Base-by-base conservation (phyloP, 164 flowering plant species). In the Dillenia turbinata region DNA sequence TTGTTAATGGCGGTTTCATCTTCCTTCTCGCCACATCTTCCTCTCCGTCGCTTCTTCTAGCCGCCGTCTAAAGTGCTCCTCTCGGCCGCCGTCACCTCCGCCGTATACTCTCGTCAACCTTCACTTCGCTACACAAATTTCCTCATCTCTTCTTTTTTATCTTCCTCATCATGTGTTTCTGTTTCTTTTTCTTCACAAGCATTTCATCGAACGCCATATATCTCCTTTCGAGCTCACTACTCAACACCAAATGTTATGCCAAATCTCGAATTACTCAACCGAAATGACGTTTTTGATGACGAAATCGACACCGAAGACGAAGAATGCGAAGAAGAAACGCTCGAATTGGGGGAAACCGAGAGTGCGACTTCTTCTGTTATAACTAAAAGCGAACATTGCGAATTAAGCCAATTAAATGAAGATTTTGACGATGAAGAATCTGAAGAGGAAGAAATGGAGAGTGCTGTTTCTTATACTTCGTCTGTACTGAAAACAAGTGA, bases 401-500 rank as follows among this genome's bases (percentile, higher is more conserved):
- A 33, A 33, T 33, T 33, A 4, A 33, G 4, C 40, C 7, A 33
- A 33, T 7, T 33, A 33, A 33, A 33, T 33, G 40, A 33, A 33
- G 40, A 33, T 33, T 33, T 33, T 33, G 40, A 33, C 40, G 40
- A 33, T 6, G 44, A 49, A 53, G 17, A 46, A 65, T 1, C 1
- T 10, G 22, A 17, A 64, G 63, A 17, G 33, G 49, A 56, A 56
- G 69, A 52, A 10, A 2, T 10, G 8, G 52, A 50, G 15, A 5
- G 47, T 22, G n/a, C 26, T 10, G 15, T 11, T 13, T 52, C 44
- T 63, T 47, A 52, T 50, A 44, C 60, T 70, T 57, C 68, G 8
- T 59, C 17, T 9, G 46, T 60, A 0, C 72, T 65, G 60, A 69
- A 71, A 63, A 17, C 7, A 33, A 33, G 40, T 33, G 40, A 26